Evolutionary conservation across 306 rosid species (phyloP), one percentile per base, ranked within the genome.

Genomic region (Bauhinia variegata): DNA sequence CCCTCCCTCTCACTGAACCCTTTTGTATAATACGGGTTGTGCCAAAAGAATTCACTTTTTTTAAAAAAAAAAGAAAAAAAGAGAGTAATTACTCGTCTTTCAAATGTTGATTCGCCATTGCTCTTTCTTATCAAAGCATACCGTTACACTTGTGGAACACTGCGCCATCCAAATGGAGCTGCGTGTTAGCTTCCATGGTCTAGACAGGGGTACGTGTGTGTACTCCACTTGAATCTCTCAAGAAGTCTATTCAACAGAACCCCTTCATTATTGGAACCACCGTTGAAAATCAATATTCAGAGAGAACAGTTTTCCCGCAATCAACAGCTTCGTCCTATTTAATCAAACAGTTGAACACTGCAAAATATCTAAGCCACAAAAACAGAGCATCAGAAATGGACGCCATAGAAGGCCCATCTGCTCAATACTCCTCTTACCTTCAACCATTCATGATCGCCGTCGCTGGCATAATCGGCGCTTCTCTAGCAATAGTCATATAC

Each of bases 371-470:
- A 43, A 63, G 7, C 49, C 32, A 18, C 28, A 33, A 16, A 16
- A 16, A 52, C 8, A 37, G 39, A 36, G 39, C 18, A 65, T 50
- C 36, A 76, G 59, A 48, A 13, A 77, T 58, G 79, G 72, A 58
- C 42, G 19, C 4, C 32, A 37, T 30, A 4, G 78, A 65, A 11
- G 7, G 18, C 33, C 28, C 34, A 28, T 10, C 5, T 36, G 67
- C 39, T 11, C 46, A 83, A 5, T 75, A 43, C 28, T 56, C 53
- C 28, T 56, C 53, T 55, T 15, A 72, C 51, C 28, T 23, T 1
- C 28, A 23, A 23, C 89, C 89, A 52, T 75, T 87, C 19, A 10
- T 82, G 10, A 67, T 87, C 57, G 75, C 84, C 32, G 38, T 64
- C 39, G 68, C 54, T 5, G 86, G 81, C 55, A 36, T 82, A 41